These are phyloP conservation scores for Asclepias syriaca DNA, from an alignment of 257 asterid species.

Conservation along the genomic window DNA sequence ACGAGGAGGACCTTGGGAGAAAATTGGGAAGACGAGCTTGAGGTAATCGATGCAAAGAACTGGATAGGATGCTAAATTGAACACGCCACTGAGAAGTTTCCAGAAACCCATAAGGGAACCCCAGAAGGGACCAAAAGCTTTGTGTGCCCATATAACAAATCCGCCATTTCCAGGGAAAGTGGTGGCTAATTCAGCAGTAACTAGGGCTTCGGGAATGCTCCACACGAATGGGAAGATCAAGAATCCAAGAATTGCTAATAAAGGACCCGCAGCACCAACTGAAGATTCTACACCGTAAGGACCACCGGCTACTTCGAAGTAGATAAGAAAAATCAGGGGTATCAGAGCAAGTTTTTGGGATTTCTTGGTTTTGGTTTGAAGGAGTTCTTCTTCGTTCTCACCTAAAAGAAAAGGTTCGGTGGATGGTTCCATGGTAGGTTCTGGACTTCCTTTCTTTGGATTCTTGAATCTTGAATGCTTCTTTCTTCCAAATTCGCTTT, in stretches of 20 bases:
- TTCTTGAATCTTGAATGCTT: background rate
- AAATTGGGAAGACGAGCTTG: slow-evolving; percentile 35
- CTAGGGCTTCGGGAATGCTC: slow-evolving; percentile 52
- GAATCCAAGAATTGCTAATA: slow-evolving; percentile 46
- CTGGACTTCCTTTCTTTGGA: background rate
- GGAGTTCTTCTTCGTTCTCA: slow-evolving; percentile 8
- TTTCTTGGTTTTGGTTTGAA: slow-evolving; percentile 12
- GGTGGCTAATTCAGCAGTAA: slow-evolving; percentile 61
- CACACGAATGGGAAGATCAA: slow-evolving; percentile 45
- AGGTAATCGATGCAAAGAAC: slow-evolving; percentile 43
- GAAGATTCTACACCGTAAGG: slow-evolving; percentile 58
- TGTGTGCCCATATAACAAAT: slow-evolving; percentile 51
- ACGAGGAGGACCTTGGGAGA: slow-evolving; percentile 40
- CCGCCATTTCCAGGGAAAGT: slow-evolving; percentile 63
- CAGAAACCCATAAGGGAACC: slow-evolving; percentile 58
- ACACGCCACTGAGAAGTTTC: slow-evolving; percentile 48
- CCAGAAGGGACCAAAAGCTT: slow-evolving; percentile 59
- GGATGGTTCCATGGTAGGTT: background rate
- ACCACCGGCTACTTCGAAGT: slow-evolving; percentile 54
- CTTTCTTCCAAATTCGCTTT: background rate
- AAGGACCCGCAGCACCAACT: slow-evolving; percentile 56
- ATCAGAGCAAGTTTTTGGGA: slow-evolving; percentile 36
- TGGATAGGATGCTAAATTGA: slow-evolving; percentile 51
- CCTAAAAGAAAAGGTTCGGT: slow-evolving; percentile 17
- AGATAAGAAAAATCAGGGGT: slow-evolving; percentile 48